A percentile compares a stretch with the other conserved stretches of the same genome.
Conservation (phyloP, 768 basidiomycete genomes). For the Hericium erinaceus region DNA sequence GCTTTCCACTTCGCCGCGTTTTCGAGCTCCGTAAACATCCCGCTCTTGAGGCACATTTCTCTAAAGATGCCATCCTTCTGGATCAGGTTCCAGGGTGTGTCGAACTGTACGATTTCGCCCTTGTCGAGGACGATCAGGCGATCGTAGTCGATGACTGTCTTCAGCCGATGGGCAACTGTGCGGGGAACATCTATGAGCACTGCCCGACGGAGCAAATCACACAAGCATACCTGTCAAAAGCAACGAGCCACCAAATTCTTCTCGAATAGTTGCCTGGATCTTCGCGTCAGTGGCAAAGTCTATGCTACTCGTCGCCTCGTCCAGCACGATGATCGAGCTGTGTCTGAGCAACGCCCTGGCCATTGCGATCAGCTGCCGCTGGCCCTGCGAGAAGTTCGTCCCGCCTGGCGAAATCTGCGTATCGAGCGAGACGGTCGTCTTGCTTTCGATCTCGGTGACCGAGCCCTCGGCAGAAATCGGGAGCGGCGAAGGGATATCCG, state of each 20-base stretch:
- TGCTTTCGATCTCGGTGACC: conserved; percentile 46
- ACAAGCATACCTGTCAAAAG: conserved; percentile 20
- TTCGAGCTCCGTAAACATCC: conserved; percentile 52
- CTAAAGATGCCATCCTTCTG: conserved; percentile 36
- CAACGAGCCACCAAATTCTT: conserved; percentile 71
- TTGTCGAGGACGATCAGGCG: conserved; percentile 69
- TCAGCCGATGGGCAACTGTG: conserved; percentile 22
- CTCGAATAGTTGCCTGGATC: conserved; percentile 81
- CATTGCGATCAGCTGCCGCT: conserved; percentile 82
- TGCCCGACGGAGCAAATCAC: too few relatives aligned
- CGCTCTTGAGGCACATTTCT: conserved; percentile 51
- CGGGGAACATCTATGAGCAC: too few relatives aligned
- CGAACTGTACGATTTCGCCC: conserved; percentile 41
- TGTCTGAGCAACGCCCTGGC: conserved; percentile 68
- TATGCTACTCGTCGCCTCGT: conserved; percentile 81
- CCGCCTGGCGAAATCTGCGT: conserved; percentile 82
- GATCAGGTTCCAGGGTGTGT: conserved; percentile 41
- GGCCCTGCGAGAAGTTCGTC: conserved; percentile 87
- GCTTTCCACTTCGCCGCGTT: conserved; percentile 37
- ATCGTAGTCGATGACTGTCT: conserved; percentile 75
- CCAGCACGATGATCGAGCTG: conserved; percentile 67
- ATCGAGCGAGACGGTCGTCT: conserved; percentile 53
- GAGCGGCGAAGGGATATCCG: conserved; percentile 29
- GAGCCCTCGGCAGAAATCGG: conserved; percentile 28
- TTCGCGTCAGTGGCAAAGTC: conserved; percentile 85